A percentile compares a stretch with the other conserved stretches of the same genome.
Conservation (phyloP, 345 rosid genomes). For the Capsella bursapastoris region DNA sequence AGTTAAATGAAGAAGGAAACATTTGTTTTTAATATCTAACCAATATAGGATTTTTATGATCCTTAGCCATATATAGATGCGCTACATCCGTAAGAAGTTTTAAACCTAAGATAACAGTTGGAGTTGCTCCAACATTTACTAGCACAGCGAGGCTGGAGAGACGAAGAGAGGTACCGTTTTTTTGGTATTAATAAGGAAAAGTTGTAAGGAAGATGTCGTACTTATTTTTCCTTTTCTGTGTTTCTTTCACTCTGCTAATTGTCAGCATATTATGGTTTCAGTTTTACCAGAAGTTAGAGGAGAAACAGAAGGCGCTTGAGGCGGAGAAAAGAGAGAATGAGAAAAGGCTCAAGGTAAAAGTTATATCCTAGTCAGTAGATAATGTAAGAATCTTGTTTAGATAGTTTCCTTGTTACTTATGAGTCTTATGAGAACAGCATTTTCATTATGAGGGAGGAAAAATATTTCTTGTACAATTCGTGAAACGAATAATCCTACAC, state of each 20-base stretch:
- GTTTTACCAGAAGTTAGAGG: slow-evolving; percentile 85
- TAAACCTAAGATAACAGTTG: slow-evolving; percentile 73
- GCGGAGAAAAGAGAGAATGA: slow-evolving; percentile 74
- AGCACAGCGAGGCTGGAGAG: slow-evolving; percentile 72
- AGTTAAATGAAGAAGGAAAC: neutral
- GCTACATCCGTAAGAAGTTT: slow-evolving; percentile 68
- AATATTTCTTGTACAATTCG: neutral
- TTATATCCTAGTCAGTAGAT: slow-evolving; percentile 6
- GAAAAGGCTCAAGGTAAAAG: slow-evolving; percentile 73
- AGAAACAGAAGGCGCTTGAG: slow-evolving; percentile 87
- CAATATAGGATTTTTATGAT: slow-evolving; percentile 19
- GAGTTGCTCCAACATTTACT: slow-evolving; percentile 85
- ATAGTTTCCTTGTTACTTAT: neutral
- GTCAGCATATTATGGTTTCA: slow-evolving; percentile 39
- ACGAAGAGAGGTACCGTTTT: slow-evolving; percentile 74
- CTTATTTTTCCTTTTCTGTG: slow-evolving; percentile 21
- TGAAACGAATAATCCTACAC: slow-evolving; percentile 8
- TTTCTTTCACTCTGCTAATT: neutral
- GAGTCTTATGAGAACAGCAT: neutral
- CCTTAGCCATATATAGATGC: slow-evolving; percentile 75
- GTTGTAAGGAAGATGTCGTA: neutral
- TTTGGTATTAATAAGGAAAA: neutral
- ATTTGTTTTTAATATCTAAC: slow-evolving; percentile 9
- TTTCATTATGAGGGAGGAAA: neutral
- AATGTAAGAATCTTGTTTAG: neutral